Base-by-base conservation (phyloP, 139 green algal genomes). In the Auxenochlorella pyrenoidosa region DNA sequence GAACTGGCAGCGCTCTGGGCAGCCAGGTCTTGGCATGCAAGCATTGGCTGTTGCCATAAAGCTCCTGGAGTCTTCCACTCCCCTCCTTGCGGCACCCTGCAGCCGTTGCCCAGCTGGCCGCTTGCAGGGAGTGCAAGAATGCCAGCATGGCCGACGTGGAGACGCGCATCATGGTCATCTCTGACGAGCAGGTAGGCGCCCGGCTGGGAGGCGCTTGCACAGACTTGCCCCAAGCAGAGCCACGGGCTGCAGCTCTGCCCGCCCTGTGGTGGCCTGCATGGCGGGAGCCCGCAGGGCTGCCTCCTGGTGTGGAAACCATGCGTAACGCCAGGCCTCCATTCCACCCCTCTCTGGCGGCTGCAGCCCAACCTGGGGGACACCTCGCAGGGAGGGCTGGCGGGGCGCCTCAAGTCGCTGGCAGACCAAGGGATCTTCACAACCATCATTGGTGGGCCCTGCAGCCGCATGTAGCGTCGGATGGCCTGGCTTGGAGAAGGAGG, bases 111-210 rank as follows among this genome's bases (percentile, higher is more conserved):
- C 22, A 68, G 63, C 54, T 91, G 41, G 63, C 63, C 43, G 76
- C 0, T 0, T 91, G 88, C 85, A 13, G 26, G 8, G n/a, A 10
- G 8, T 91, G 88, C 73, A 75, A 87, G 85, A 43, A 70, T 19
- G 73, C 85, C 18, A 75, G 44, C 58, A 41, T 41, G 30, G 28
- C 59, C 3, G 26, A 68, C 28, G 44, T 26, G 4, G 88, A 91
- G 54, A 84, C 88, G 38, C 63, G 88, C 5, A 84, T 91, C 36
- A 51, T 91, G 0, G 58, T 91, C 24, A 88, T 91, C 36, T 91
- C 88, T 15, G 88, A 88, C 77, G 82, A 43, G 26, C 86, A 89
- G 73, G 82, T 63, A 32, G 34, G 34, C 47, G 47, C 10, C 47
- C n/a, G n/a, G n/a, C 10, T 54, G 6, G 6, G 47, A 10, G 47